Evolutionary conservation across 495 filamentous ascomycete genomes (phyloP), one percentile per base, ranked within the genome.

Genomic region (Clavariopsis aquatica): DNA sequence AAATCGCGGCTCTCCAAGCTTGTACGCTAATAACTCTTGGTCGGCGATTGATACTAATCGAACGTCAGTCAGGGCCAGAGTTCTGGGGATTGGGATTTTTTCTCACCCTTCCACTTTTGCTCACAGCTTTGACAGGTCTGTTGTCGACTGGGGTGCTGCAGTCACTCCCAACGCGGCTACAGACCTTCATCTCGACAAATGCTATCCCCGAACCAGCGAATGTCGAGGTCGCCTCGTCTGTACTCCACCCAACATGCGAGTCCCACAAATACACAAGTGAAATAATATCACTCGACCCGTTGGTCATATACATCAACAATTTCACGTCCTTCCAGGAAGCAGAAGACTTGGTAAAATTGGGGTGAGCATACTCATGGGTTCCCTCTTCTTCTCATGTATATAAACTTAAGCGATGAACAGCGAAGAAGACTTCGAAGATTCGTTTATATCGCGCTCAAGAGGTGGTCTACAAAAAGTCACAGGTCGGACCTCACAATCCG

Each of bases 271-370:
- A 82, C 71, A 76, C 80, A 38, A 76, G 77, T 17, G 77, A 80
- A 64, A 70, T 86, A 53, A 75, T 84, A 38, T 82, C 81, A 13
- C 78, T 80, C 56, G 77, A 75, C 2, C 83, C 83, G 2, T 72
- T 84, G 13, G 78, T 86, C 1, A 79, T 86, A 60, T 84, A 84
- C 71, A 77, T 85, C 65, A 75, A 73, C 53, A 74, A 80, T 65
- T 77, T 77, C 52, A 67, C 78, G 2, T 74, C 69, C 8, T 45
- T 57, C 10, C 65, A 70, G 4, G 79, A 82, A 47, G 69, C 74
- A 0, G 66, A 77, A 28, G 65, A 68, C 10, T 65, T 80, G 5
- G 64, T 82, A 24, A 61, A 74, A 12, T 67, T 79, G 49, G 79
- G 79, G 81, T 81, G 64, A 56, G 73, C 64, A 60, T 23, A 19